Evolutionary conservation across 768 basidiomycete species (phyloP), one percentile per base, ranked within the genome.

Genomic region (Russula brevipes): DNA sequence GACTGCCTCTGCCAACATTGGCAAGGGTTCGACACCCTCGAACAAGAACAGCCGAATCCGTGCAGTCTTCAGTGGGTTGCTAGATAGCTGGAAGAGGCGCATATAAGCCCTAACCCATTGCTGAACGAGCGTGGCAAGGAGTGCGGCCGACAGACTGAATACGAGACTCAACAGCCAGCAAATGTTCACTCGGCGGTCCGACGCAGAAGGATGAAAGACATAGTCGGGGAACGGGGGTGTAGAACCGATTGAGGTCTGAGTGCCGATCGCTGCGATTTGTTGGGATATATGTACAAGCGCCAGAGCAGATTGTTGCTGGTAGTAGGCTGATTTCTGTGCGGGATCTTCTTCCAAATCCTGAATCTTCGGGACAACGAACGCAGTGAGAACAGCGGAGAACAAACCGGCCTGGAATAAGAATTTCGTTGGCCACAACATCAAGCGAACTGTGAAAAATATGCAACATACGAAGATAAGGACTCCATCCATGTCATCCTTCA

Each of bases 251-350:
- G 55, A 12, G 19, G 46, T 7, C 42, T 36, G 61, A 6, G n/a
- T 19, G 3, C 33, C 47, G 1, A 57, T n/a, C 0, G 55, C 51
- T 3, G 60, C 31, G 16, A 62, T 1, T 30, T 62, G 61, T 31
- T 57, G 50, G 1, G 61, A 62, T 14, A 62, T 39, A 30, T 39
- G 61, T 11, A 17, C 36, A 8, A 62, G 61, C 10, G 52, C n/a
- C 2, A 24, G 24, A 24, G 24, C 24, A 24, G 24, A 24, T 24
- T 24, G 24, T 24, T 52, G 35, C 4, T 39, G 49, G 24, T 56
- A 62, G 4, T 62, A 50, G 0, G 17, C 50, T 1, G 49, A 38
- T 45, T 51, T 42, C 0, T 52, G 33, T 7, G 39, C 17, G 7
- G 60, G 54, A 6, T 55, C 5, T 5, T n/a, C 31, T 51, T 45